phyloP scores from a whole-genome alignment of 2,329 filamentous ascomycete genomes.

The Cordyceps farinosa region DNA sequence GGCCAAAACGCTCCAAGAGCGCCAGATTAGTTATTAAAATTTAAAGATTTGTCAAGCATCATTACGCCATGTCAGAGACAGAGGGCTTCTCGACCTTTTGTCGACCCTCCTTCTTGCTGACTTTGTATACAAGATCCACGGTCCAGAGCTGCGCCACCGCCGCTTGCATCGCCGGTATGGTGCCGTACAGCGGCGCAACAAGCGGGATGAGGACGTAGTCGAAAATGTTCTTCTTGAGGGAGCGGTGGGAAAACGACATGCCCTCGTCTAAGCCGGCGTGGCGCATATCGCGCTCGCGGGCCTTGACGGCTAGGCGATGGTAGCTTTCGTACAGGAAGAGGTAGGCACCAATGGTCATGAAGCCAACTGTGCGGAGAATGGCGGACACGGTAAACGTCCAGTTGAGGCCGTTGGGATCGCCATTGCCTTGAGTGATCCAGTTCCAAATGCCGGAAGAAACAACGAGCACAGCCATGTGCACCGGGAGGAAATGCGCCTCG shows the following conservation, averaged over 20 bases:
- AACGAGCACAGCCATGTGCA: slow-evolving; percentile 63
- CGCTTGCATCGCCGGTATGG: slow-evolving; percentile 64
- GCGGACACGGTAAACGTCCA: slow-evolving; percentile 61
- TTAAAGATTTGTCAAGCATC: neutral
- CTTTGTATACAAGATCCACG: slow-evolving; percentile 64
- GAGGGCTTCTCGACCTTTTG: slow-evolving; percentile 45
- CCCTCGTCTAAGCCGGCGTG: slow-evolving; percentile 60
- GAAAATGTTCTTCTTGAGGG: slow-evolving; percentile 51
- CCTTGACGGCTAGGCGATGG: slow-evolving; percentile 58
- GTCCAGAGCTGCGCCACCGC: slow-evolving; percentile 69
- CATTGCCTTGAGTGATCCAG: slow-evolving; percentile 47
- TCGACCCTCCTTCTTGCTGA: slow-evolving; percentile 65
- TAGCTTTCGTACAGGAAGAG: slow-evolving; percentile 66
- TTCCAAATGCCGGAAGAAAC: slow-evolving; percentile 59
- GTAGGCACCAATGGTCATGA: slow-evolving; percentile 60
- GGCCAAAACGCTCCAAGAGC: neutral
- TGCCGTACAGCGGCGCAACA: slow-evolving; percentile 64
- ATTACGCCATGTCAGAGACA: slow-evolving; percentile 44
- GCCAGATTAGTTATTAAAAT: slow-evolving; percentile 7
- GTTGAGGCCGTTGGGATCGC: slow-evolving; percentile 50
- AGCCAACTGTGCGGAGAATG: slow-evolving; percentile 56
- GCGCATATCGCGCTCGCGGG: slow-evolving; percentile 63
- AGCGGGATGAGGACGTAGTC: slow-evolving; percentile 65
- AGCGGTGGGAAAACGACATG: slow-evolving; percentile 62
- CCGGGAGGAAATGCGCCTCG: slow-evolving; percentile 68